Percentiles rank a stretch among this genome's conserved stretches.
Conservation (phyloP, 768 basidiomycete genomes). For the Trametes coccinea region DNA sequence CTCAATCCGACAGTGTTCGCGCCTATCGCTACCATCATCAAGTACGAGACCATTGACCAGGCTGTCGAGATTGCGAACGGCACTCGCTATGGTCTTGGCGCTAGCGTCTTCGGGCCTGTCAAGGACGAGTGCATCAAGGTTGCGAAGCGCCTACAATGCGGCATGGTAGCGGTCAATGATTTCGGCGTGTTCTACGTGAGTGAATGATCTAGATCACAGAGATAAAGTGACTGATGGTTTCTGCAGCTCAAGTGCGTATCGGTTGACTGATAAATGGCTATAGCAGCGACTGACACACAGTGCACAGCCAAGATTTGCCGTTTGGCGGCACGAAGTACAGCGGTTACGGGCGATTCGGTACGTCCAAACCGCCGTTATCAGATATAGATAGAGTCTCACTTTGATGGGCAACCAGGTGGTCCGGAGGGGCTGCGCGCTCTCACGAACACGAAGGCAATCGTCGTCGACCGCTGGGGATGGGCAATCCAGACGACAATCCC, state of each 20-base stretch:
- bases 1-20: slow-evolving; percentile 72
- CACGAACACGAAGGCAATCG: slow-evolving; percentile 86
- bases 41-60: slow-evolving; percentile 81
- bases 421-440: slow-evolving; percentile 89
- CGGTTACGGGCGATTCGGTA: slow-evolving; percentile 93
- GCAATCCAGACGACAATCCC: slow-evolving; percentile 86
- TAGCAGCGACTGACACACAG: slow-evolving; percentile 12
- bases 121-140: slow-evolving; percentile 77
- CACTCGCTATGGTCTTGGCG: slow-evolving; percentile 88
- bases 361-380: slow-evolving; percentile 25
- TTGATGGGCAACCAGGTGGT: slow-evolving; percentile 55
- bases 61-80: slow-evolving; percentile 87
- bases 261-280: neutral
- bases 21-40: slow-evolving; percentile 84
- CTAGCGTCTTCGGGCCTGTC: slow-evolving; percentile 91
- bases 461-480: slow-evolving; percentile 83
- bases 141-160: slow-evolving; percentile 81
- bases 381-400: slow-evolving; percentile 14
- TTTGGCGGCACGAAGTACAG: slow-evolving; percentile 93
- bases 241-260: slow-evolving; percentile 58
- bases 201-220: slow-evolving; percentile 10
- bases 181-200: slow-evolving; percentile 86
- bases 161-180: slow-evolving; percentile 98
- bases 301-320: slow-evolving; percentile 82
- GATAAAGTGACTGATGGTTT: slow-evolving; percentile 19